Evolutionary conservation across 2,329 filamentous ascomycete species (phyloP).

Genomic region (Cercospora canescens): DNA sequence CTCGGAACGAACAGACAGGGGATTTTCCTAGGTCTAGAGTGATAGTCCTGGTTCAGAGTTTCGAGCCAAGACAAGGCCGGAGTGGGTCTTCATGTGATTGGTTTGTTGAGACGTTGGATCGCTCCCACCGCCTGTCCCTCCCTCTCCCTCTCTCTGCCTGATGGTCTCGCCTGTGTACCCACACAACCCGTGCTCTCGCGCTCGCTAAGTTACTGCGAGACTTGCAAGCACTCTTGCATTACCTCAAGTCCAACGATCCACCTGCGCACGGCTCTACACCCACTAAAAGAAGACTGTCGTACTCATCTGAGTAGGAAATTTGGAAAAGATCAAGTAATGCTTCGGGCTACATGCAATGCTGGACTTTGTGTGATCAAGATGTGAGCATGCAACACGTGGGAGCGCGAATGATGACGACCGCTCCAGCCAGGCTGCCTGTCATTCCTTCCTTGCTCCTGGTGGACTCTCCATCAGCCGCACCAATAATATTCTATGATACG

Average conservation of each 20-base stretch:
- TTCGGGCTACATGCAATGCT: neutral
- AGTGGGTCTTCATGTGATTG: neutral
- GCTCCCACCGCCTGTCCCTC: neutral
- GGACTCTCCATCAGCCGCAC: neutral
- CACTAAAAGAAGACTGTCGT: neutral
- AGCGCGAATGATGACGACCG: neutral
- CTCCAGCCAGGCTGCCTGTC: neutral
- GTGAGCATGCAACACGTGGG: neutral
- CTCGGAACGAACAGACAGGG: neutral
- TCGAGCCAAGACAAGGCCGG: neutral
- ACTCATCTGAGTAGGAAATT: neutral
- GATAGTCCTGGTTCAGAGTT: neutral
- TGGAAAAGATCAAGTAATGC: neutral
- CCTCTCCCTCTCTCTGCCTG: neutral
- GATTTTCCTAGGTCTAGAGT: too few species aligned
- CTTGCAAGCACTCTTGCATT: neutral
- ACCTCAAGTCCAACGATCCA: neutral
- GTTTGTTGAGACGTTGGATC: neutral
- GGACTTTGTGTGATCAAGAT: neutral
- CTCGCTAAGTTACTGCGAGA: neutral
- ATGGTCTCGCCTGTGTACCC: neutral
- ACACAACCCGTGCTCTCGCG: neutral
- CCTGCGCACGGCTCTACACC: neutral
- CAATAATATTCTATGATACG: too few species aligned
- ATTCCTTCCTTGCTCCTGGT: neutral